Conservation (phyloP, 2,329 filamentous ascomycete species). For the Xylaria sp. region DNA sequence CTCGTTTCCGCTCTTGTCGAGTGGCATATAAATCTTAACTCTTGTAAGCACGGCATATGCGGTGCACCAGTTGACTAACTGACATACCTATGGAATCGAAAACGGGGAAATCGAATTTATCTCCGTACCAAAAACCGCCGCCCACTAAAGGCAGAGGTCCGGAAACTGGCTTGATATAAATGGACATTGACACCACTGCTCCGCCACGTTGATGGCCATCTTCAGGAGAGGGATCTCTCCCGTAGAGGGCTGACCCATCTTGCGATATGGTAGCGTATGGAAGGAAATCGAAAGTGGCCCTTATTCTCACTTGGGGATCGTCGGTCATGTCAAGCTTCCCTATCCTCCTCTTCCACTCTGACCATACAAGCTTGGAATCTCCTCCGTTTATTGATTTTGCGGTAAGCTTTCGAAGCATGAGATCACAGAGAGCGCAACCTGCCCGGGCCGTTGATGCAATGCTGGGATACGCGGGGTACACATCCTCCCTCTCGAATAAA, state of each 20-base stretch:
- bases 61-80: background rate
- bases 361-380: constrained; percentile 2
- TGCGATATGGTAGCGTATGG: background rate
- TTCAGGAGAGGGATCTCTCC: background rate
- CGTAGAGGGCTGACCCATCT: background rate
- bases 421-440: constrained; percentile 6
- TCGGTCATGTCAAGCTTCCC: background rate
- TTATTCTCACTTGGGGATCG: constrained; percentile 8
- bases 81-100: constrained; percentile 27
- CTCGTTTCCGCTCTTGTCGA: constrained; percentile 10
- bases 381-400: background rate
- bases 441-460: constrained; percentile 7
- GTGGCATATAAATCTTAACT: constrained; percentile 9
- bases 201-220: constrained; percentile 5
- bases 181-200: constrained; percentile 16
- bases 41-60: background rate
- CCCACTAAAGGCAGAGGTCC: constrained; percentile 6
- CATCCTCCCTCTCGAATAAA: background rate
- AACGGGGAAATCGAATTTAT: constrained; percentile 15
- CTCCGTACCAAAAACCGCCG: constrained; percentile 10
- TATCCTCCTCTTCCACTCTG: background rate
- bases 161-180: constrained; percentile 3
- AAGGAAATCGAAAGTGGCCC: background rate
- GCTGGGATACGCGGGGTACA: constrained; percentile 2
- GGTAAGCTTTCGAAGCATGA: constrained; percentile 7